Evolutionary conservation across 768 basidiomycete species (phyloP).

Genomic region (Lanmaoa pseudosensibilis): DNA sequence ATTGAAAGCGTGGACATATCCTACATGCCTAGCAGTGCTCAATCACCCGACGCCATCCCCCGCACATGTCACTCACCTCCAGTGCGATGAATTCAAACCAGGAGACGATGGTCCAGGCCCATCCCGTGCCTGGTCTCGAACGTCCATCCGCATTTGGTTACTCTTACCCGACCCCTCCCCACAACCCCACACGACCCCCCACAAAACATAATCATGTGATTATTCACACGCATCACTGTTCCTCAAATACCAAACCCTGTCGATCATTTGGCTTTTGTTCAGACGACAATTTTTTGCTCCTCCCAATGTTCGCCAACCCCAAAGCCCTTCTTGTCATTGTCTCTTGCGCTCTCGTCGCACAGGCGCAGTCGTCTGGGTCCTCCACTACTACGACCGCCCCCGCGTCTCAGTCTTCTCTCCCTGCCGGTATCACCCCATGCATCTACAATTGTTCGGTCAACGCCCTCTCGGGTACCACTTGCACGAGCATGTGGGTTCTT

Average conservation of each 20-base stretch:
- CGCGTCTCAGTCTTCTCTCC: slow-evolving; percentile 2
- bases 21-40: too few relatives aligned
- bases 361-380: slow-evolving; percentile 20
- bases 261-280: not conserved
- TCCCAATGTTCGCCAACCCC: slow-evolving; percentile 17
- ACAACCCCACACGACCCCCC: not conserved
- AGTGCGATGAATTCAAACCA: too few relatives aligned
- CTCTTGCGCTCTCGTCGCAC: slow-evolving; percentile 18
- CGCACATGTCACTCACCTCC: too few relatives aligned
- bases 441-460: slow-evolving; percentile 1
- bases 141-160: not conserved
- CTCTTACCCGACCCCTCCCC: not conserved
- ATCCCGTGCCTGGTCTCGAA: slow-evolving; percentile 7
- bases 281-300: not conserved
- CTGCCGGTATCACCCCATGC: slow-evolving; percentile 7
- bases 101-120: not conserved
- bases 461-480: not conserved
- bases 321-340: slow-evolving; percentile 23
- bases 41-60: too few relatives aligned
- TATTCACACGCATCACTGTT: slow-evolving; percentile 10
- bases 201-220: not conserved
- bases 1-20: too few relatives aligned
- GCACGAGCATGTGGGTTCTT: slow-evolving; percentile 17
- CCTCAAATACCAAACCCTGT: slow-evolving; percentile 15
- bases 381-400: not conserved